phyloP scores from a whole-genome alignment of 2,329 filamentous ascomycete species.

The Exophiala alcalophila region DNA sequence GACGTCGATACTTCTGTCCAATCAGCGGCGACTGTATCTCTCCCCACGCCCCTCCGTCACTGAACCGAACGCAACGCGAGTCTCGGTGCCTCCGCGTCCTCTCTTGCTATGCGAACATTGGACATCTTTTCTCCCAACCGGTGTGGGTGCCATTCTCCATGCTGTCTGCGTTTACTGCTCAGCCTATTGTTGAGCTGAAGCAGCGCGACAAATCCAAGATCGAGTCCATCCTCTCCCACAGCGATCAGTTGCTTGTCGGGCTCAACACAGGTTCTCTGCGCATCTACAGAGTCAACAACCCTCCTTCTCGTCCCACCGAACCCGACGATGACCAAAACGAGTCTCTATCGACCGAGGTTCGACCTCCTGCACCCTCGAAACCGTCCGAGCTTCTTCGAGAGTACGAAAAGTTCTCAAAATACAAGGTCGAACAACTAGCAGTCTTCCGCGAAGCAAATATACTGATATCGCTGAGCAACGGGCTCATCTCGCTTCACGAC shows the following conservation, averaged over 20 bases:
- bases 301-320: conserved; percentile 32
- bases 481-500: conserved; percentile 85
- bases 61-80: no score
- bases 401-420: conserved; percentile 87
- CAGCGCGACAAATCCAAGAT: conserved; percentile 95
- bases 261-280: conserved; percentile 84
- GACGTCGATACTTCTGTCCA: no score
- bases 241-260: conserved; percentile 87
- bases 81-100: no score
- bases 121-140: no score
- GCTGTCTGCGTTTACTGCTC: conserved; percentile 96
- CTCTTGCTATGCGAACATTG: no score
- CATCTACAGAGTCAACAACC: conserved; percentile 85
- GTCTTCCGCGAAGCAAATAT: conserved; percentile 93
- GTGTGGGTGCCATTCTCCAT: conserved; percentile 47
- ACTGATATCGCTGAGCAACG: conserved; percentile 86
- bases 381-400: conserved; percentile 84
- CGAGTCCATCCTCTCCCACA: conserved; percentile 89
- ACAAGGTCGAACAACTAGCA: conserved; percentile 87
- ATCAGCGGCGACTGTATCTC: no score
- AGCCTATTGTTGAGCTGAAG: conserved; percentile 94
- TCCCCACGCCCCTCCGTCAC: no score
- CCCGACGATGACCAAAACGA: conserved; percentile 34
- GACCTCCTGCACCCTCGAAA: conserved; percentile 31
- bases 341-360: conserved; percentile 22